Evolutionary conservation across 495 filamentous ascomycete species (phyloP), one percentile per base, ranked within the genome.

Genomic region (Talaromyces stipitatus): DNA sequence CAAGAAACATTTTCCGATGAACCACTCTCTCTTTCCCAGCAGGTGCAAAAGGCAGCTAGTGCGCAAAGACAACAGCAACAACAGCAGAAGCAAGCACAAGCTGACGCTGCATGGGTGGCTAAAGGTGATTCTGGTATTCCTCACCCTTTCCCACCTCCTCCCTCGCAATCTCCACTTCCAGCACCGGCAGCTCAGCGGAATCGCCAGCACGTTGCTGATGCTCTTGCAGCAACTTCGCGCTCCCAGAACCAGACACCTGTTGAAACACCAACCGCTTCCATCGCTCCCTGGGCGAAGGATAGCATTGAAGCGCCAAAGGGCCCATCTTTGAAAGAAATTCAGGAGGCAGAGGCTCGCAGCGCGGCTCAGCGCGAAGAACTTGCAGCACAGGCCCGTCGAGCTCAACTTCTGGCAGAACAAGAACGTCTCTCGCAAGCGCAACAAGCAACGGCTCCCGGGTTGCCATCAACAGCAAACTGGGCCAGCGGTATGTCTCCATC

Each of bases 221-320:
- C 87, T 56, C 82, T 95, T 50, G 84, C 84, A 48, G 82, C 80
- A 8, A 85, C 84, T 59, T 81, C 83, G 12, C 81, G 87, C 30
- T 92, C 90, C 33, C 84, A 82, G 33, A 87, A 88, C 2, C 86
- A 88, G 59, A 92, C 91, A 7, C 90, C 80, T 0, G 66, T 78
- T 30, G 83, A 85, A 59, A 77, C 81, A 4, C 79, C 79, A 0
- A 70, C 77, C 32, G 76, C 89, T 3, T 86, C 90, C 2, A 76
- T 96, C 48, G 94, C 94, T 1, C 94, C 94, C 1, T 98, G 94
- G 94, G 94, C 94, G 4, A 92, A 91, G 68, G 90, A 97, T 59
- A 74, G 79, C 10, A 76, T 81, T 20, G 91, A 91, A 64, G 69
- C 83, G 18, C 83, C 88, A 27, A 97, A 90, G 73, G 91, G 89